Evolutionary conservation across 2,329 filamentous ascomycete genomes (phyloP).

Genomic region (Zalaria obscura): DNA sequence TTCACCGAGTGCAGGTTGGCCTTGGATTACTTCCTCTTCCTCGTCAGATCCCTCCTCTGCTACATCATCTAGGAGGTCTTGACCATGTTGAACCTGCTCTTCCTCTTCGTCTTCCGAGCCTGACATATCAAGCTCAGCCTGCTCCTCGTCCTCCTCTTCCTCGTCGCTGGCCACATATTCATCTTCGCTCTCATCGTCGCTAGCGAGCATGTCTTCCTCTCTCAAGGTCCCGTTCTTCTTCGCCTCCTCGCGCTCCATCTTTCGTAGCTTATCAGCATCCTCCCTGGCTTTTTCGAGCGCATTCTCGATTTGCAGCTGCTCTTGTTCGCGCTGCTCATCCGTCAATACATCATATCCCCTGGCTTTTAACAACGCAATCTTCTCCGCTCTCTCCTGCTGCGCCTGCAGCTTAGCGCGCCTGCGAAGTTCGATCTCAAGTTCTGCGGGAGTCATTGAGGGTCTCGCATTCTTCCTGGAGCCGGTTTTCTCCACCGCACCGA

Average conservation of each 20-base stretch:
- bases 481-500: conserved; percentile 24
- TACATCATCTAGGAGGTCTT: conserved; percentile 14
- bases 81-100: conserved; percentile 16
- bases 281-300: conserved; percentile 71
- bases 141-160: conserved; percentile 24
- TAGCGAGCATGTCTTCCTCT: conserved; percentile 30
- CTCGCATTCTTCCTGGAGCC: conserved; percentile 44
- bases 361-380: conserved; percentile 62
- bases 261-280: conserved; percentile 66
- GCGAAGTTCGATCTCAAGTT: conserved; percentile 55
- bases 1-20: conserved; percentile 4
- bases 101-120: conserved; percentile 13
- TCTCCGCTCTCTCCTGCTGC: conserved; percentile 58
- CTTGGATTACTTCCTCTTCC: conserved; percentile 2
- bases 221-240: conserved; percentile 44
- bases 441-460: conserved; percentile 49
- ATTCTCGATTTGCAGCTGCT: conserved; percentile 75
- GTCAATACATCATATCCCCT: conserved; percentile 75
- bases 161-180: conserved; percentile 27
- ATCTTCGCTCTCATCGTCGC: conserved; percentile 43
- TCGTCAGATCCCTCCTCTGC: conserved; percentile 19
- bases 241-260: conserved; percentile 58
- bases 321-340: conserved; percentile 69
- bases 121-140: conserved; percentile 13
- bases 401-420: conserved; percentile 60